Evolutionary conservation across 805 yeast genomes (phyloP).

Genomic region (Metschnikowia amazonensis): DNA sequence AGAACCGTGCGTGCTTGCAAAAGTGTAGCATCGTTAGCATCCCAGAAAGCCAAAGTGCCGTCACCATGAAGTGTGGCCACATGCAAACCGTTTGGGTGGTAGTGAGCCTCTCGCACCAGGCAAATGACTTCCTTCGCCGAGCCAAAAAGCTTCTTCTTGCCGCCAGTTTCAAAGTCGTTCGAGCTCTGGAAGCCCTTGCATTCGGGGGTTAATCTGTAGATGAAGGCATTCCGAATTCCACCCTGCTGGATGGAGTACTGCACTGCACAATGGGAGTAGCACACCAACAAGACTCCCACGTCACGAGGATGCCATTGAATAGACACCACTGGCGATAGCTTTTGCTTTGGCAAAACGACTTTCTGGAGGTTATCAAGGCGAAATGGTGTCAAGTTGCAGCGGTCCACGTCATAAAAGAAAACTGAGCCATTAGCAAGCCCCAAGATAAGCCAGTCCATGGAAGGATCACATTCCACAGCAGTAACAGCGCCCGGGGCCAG

Average conservation of each 20-base stretch:
- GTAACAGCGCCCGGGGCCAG: conserved; percentile 65
- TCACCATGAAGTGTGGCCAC: conserved; percentile 75
- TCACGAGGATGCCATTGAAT: conserved; percentile 88
- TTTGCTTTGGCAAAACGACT: conserved; percentile 50
- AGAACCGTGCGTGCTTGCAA: conserved; percentile 70
- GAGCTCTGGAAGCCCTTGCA: conserved; percentile 56
- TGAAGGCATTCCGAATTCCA: conserved; percentile 51
- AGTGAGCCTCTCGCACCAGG: conserved; percentile 50
- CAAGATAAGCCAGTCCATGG: conserved; percentile 78
- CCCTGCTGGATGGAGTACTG: conserved; percentile 63
- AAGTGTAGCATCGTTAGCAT: conserved; percentile 68
- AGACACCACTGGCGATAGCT: conserved; percentile 59
- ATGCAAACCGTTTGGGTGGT: conserved; percentile 93
- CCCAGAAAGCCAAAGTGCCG: conserved; percentile 91
- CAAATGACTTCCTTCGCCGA: conserved; percentile 32
- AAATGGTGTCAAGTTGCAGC: conserved; percentile 62
- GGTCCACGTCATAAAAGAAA: conserved; percentile 74
- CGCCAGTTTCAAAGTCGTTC: conserved; percentile 29
- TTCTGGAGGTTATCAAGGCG: conserved; percentile 71
- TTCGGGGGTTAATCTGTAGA: conserved; percentile 61
- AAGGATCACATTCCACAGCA: conserved; percentile 74
- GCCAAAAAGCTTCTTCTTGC: conserved; percentile 40
- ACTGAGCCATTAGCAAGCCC: conserved; percentile 78
- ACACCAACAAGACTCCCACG: conserved; percentile 68
- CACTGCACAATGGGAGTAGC: conserved; percentile 67